Evolutionary conservation across 1,284 basidiomycete species (phyloP), one percentile per base, ranked within the genome.

Genomic region (Pyrrhoderma lamaoense): DNA sequence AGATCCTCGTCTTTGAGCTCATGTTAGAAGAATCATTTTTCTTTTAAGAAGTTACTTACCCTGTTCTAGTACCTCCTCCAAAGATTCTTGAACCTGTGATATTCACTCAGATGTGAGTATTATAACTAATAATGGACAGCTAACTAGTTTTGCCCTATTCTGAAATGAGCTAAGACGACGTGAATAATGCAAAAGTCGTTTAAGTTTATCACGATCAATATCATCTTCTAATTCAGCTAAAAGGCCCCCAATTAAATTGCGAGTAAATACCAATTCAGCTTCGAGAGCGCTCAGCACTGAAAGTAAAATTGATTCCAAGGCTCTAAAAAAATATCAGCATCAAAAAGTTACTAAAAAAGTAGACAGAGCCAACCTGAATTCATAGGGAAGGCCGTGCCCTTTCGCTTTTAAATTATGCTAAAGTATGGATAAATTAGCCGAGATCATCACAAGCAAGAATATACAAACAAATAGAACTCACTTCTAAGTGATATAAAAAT

Each of bases 221-320:
- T 94, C 86, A 58, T 92, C 89, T 64, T 96, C 93, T 40, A 97
- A 75, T 65, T 93, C 91, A 11, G 86, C 85, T n/a, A 97, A 71
- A 3, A 97, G 71, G 8, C 90, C 87, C 45, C 88, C 85, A 45
- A 96, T 87, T 16, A 95, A 77, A 53, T 89, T 86, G 25, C 89
- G 80, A 46, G 91, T 88, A 62, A 93, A 93, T 8, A 85, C 85
- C 83, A 95, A 87, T 67, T 97, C 93, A 22, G 90, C 89, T 68
- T 96, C 93, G 16, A 97, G 73, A 1, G 92, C 92, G 57, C 88
- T 89, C 47, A 92, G 70, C 14, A 93, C 89, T 31, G 90, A 93
- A 39, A 93, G 77, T 36, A 97, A 72, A 49, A 94, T 85, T 0
- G 90, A 92, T 61, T 97, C 93, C 37, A 96, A 73, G 1, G 93